Evolutionary conservation across 441 rosid species (phyloP).

Genomic region (Syzygium malaccense): DNA sequence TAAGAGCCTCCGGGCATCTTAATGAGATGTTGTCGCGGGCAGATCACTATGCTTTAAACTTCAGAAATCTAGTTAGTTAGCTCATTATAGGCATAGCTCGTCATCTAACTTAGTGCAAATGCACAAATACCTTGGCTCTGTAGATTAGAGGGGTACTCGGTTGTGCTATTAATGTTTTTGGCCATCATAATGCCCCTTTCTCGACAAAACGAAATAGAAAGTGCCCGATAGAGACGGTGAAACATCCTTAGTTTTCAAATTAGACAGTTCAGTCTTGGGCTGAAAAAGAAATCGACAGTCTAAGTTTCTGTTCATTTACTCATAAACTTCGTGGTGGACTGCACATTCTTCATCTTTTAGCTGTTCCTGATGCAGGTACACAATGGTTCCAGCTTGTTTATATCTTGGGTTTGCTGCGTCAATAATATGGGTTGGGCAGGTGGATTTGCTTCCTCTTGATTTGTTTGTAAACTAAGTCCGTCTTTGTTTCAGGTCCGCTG

Average conservation of each 20-base stretch:
- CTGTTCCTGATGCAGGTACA: constrained; percentile 39
- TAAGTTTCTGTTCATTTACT: not conserved
- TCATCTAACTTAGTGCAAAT: not conserved
- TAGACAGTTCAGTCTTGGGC: not conserved
- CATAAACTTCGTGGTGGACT: not conserved
- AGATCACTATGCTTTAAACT: not conserved
- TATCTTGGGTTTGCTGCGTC: constrained; percentile 92
- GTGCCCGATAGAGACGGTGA: not conserved
- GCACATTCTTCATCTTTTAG: not conserved
- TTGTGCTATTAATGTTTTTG: not conserved
- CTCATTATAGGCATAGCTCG: not conserved
- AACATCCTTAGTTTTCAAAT: not conserved
- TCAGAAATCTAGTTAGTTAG: not conserved
- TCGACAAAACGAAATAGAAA: not conserved
- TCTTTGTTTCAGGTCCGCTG: not conserved
- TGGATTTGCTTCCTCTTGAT: constrained; percentile 7
- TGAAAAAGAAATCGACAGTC: not conserved
- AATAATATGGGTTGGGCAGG: constrained; percentile 97
- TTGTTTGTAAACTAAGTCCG: not conserved
- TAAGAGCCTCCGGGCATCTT: not conserved
- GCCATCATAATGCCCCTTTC: not conserved
- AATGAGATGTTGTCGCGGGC: not conserved
- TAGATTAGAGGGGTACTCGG: not conserved
- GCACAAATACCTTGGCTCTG: not conserved
- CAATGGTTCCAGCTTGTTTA: constrained; percentile 81